Conservation (phyloP, 495 filamentous ascomycete genomes). For the Penicillium longicatenatum region DNA sequence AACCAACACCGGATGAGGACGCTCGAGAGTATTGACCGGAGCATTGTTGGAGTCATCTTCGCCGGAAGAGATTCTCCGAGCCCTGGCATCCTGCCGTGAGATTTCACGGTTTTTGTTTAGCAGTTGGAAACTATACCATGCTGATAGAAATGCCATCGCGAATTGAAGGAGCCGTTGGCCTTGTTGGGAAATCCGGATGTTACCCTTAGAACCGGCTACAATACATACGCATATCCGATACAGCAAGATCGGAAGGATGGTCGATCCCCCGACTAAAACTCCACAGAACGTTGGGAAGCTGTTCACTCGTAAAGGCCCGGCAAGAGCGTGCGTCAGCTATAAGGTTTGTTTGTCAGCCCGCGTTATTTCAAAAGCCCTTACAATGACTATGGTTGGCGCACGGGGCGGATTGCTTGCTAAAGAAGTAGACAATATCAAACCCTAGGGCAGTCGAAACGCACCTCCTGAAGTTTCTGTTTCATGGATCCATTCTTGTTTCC, state of each 20-base stretch:
- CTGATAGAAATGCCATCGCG: conserved; percentile 44
- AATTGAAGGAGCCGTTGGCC: conserved; percentile 39
- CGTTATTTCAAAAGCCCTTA: neutral
- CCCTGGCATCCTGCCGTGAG: conserved; percentile 15
- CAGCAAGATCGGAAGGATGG: conserved; percentile 57
- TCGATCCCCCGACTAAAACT: conserved; percentile 72
- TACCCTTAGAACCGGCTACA: conserved; percentile 17
- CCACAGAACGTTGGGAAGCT: conserved; percentile 85
- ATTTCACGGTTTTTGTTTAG: conserved; percentile 42
- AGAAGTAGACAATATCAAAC: neutral
- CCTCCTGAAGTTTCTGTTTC: conserved; percentile 43
- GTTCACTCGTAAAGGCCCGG: conserved; percentile 40
- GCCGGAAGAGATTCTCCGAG: conserved; percentile 6
- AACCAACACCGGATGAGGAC: conserved; percentile 45
- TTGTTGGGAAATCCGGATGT: conserved; percentile 18
- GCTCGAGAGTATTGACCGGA: conserved; percentile 24
- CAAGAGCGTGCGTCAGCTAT: conserved; percentile 42
- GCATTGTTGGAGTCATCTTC: conserved; percentile 41
- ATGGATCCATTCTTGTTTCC: conserved; percentile 45
- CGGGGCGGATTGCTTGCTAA: neutral
- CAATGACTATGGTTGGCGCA: neutral
- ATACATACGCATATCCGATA: conserved; percentile 35
- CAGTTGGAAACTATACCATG: conserved; percentile 50
- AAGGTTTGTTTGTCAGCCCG: conserved; percentile 4
- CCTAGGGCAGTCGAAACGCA: conserved; percentile 25